Base-by-base conservation (phyloP, 345 rosid species). In the Eucalyptus erythrocorys region DNA sequence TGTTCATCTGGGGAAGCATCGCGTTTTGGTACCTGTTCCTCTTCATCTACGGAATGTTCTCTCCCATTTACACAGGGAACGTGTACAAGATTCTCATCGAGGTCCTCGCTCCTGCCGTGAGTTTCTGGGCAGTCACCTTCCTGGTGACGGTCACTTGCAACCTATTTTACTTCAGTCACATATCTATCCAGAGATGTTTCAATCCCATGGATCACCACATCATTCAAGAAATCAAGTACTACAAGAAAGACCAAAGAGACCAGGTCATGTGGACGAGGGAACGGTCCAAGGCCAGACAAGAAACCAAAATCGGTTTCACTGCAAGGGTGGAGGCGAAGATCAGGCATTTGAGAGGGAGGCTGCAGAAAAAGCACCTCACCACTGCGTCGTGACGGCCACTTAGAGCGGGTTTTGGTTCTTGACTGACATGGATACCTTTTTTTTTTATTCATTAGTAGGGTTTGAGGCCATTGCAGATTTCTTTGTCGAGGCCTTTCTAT, bases 181-280 rank as follows among this genome's bases (percentile, higher is more conserved):
- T 98, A 22, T 92, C 98, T 8, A 94, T 93, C 92, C 99, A 98
- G 86, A 95, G 99, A 90, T 94, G 94, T 89, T 92, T 95, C 91
- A 91, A 97, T 76, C 99, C 99, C 6, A 86, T 98, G 96, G 99
- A 98, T 90, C 99, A 98, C 93, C 99, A 98, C 85, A 95, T 98
- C 91, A 97, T 98, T 88, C 99, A 98, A 92, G 99, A 98, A 91
- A 98, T 98, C 91, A 98, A 97, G 91, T 94, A 94, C 93, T 97
- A 94, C 90, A 94, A 88, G 91, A 94, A 96, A 85, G 99, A 98
- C 21, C 92, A 95, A 0, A 94, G 95, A 92, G 99, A 98, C 85
- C 92, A 92, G 64, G 90, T 90, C 76, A 94, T 98, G 97, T 98
- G 99, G 99, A 92, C 92, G 8, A 87, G 99, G 92, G 99, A 98